Conservation (phyloP, 2,329 filamentous ascomycete species). For the Westerdykella sp. region DNA sequence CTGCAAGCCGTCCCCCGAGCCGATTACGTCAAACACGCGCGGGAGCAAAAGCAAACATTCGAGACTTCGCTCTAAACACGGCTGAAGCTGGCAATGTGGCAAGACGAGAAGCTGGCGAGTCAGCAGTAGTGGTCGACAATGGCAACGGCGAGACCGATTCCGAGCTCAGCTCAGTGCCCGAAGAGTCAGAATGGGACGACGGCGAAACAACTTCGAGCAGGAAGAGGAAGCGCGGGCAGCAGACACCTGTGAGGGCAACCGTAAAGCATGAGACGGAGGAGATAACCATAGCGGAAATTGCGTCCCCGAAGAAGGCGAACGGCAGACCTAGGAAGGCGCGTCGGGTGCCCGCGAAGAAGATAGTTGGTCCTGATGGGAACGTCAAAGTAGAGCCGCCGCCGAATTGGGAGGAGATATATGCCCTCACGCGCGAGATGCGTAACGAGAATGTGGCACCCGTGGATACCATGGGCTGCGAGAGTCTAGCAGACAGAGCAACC, state of each 20-base stretch:
- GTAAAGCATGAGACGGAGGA: constrained; percentile 27
- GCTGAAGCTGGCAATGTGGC: constrained; percentile 12
- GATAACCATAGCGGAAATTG: constrained; percentile 10
- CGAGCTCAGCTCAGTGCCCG: constrained; percentile 27
- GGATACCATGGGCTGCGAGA: constrained; percentile 95
- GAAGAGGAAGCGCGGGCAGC: constrained; percentile 46
- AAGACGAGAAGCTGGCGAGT: constrained; percentile 7
- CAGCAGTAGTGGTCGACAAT: constrained; percentile 6
- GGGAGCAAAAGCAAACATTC: constrained; percentile 16
- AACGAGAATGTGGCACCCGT: constrained; percentile 70
- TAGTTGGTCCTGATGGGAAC: constrained; percentile 20
- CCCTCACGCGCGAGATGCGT: constrained; percentile 70
- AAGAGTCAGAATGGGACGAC: constrained; percentile 20
- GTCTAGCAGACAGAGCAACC: constrained; percentile 54
- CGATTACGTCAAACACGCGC: constrained; percentile 30
- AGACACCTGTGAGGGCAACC: constrained; percentile 21
- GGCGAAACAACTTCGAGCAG: constrained; percentile 11
- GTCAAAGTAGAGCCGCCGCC: constrained; percentile 57
- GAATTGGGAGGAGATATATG: constrained; percentile 81
- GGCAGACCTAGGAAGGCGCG: constrained; percentile 32
- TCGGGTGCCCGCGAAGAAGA: constrained; percentile 33
- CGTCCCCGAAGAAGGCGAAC: constrained; percentile 14
- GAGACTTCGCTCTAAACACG: constrained; percentile 14
- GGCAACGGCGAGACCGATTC: constrained; percentile 19
- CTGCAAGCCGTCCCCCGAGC: constrained; percentile 21